Evolutionary conservation across 306 rosid species (phyloP).

Genomic region (Lathyrus tuberosus): DNA sequence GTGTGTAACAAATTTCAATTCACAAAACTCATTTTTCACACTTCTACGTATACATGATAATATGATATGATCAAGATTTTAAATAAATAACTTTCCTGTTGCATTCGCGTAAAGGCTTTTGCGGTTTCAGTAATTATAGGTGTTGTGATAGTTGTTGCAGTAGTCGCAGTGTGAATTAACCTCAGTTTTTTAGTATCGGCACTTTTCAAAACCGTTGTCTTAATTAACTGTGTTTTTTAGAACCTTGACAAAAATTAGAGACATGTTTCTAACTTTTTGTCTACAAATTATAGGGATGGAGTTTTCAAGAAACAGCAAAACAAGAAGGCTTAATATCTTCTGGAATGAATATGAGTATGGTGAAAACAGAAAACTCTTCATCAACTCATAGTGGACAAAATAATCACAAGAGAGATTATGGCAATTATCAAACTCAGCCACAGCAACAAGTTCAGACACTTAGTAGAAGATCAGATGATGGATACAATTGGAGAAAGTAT

Average conservation of each 20-base stretch:
- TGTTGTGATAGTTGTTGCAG: too few relatives aligned
- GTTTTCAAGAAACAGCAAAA: too few relatives aligned
- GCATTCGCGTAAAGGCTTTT: too few relatives aligned
- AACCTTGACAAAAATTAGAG: too few relatives aligned
- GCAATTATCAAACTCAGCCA: conserved; percentile 42
- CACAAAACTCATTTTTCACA: not conserved
- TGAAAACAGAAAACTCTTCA: conserved; percentile 58
- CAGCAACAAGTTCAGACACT: conserved; percentile 50
- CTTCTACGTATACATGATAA: not conserved
- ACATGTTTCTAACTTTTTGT: conserved; percentile 16
- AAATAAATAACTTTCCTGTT: too few relatives aligned
- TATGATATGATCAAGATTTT: too few relatives aligned
- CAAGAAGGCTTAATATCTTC: not conserved
- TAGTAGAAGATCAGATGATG: conserved; percentile 84
- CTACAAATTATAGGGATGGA: conserved; percentile 54
- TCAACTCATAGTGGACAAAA: conserved; percentile 45
- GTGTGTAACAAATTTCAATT: conserved; percentile 44
- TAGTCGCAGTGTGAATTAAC: too few relatives aligned
- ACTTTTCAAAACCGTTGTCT: too few relatives aligned
- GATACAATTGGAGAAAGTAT: conserved; percentile 96
- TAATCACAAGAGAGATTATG: conserved; percentile 41
- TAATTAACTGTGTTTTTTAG: too few relatives aligned
- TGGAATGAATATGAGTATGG: conserved; percentile 40
- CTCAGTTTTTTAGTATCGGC: too few relatives aligned
- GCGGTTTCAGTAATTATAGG: too few relatives aligned